Evolutionary conservation across 2,329 filamentous ascomycete species (phyloP).

Genomic region (Coniochaeta sp.): DNA sequence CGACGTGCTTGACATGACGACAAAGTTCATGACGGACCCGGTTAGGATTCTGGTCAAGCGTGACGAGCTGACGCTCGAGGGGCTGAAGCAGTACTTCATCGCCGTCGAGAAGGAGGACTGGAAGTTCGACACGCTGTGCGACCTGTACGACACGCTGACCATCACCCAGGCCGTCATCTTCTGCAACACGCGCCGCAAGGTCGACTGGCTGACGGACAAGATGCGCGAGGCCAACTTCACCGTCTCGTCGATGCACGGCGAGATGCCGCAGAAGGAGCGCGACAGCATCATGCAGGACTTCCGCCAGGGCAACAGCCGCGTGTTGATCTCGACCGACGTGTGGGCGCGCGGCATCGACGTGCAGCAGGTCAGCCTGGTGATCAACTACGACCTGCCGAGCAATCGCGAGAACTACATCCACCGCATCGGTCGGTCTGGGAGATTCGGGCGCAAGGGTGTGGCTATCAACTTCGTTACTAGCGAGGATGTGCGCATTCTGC

Average conservation of each 20-base stretch:
- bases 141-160: conserved; percentile 96
- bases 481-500: conserved; percentile 93
- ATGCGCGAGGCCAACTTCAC: conserved; percentile 99
- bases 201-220: conserved; percentile 99
- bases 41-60: conserved; percentile 96
- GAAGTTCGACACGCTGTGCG: conserved; percentile 98
- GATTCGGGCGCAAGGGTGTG: conserved; percentile 96
- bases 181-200: conserved; percentile 98
- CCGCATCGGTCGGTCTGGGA: conserved; percentile 89
- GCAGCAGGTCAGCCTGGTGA: conserved; percentile 94
- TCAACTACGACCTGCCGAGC: conserved; percentile 97
- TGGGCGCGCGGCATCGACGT: conserved; percentile 99
- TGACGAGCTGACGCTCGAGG: conserved; percentile 96
- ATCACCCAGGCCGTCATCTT: conserved; percentile 99
- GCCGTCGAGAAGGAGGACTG: conserved; percentile 99
- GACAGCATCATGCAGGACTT: conserved; percentile 99
- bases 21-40: conserved; percentile 99
- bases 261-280: conserved; percentile 97
- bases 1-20: conserved; percentile 98
- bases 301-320: conserved; percentile 89
- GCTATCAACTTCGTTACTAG: conserved; percentile 99
- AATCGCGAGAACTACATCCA: conserved; percentile 99
- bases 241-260: conserved; percentile 96
- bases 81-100: conserved; percentile 98
- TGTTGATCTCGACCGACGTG: conserved; percentile 94